These are phyloP conservation scores for Phytophthora hibernalis DNA, from an alignment of 352 stramenopile species.

Conservation along the genomic window DNA sequence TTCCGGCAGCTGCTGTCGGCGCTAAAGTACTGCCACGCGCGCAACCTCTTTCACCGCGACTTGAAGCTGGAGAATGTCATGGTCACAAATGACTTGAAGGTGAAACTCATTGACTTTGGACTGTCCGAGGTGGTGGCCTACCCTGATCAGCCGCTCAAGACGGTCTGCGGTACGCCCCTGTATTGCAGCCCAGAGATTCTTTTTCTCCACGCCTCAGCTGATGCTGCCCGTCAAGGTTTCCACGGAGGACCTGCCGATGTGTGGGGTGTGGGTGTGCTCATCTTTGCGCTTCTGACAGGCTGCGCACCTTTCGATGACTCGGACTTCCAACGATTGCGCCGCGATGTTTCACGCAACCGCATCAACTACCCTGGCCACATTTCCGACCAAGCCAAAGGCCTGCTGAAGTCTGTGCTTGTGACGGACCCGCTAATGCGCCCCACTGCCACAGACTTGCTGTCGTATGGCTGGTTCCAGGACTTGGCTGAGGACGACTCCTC, in stretches of 20 bases:
- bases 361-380: conserved; percentile 75
- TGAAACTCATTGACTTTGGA: conserved; percentile 97
- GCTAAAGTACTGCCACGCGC: conserved; percentile 92
- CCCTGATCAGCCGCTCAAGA: conserved; percentile 70
- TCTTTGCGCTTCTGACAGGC: conserved; percentile 85
- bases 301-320: conserved; percentile 86
- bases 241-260: conserved; percentile 71
- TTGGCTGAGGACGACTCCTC: conserved; percentile 5
- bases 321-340: conserved; percentile 64
- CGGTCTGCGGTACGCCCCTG: conserved; percentile 81
- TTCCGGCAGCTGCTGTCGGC: conserved; percentile 91
- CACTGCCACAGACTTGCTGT: conserved; percentile 64
- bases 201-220: conserved; percentile 52
- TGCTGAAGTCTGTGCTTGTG: conserved; percentile 75
- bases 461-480: conserved; percentile 66
- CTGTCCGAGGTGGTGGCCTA: conserved; percentile 88
- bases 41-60: conserved; percentile 94
- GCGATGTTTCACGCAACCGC: conserved; percentile 71
- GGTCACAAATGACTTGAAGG: conserved; percentile 89
- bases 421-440: conserved; percentile 67
- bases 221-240: conserved; percentile 51
- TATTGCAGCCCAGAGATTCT: conserved; percentile 87
- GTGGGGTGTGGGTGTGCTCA: conserved; percentile 80
- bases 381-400: conserved; percentile 64
- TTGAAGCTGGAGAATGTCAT: conserved; percentile 97